A percentile compares a stretch with the other conserved stretches of the same genome.
Conservation (phyloP, 306 rosid species). For the Leucaena leucocephala region DNA sequence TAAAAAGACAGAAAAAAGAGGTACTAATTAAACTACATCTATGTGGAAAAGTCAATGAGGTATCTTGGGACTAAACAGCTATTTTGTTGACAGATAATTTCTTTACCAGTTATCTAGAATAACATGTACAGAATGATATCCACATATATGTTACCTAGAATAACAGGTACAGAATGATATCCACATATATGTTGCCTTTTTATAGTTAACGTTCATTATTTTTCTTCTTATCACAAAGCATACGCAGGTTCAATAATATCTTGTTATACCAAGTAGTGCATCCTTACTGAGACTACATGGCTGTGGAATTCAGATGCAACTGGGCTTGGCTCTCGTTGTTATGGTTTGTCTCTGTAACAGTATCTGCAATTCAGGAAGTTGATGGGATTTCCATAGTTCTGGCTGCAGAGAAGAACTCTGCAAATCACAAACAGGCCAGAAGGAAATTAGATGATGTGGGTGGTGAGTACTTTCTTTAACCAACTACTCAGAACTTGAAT, state of each 20-base stretch:
- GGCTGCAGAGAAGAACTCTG: conserved; percentile 23
- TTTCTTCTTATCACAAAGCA: conserved; percentile 11
- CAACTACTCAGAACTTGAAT: background rate
- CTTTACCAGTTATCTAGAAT: background rate
- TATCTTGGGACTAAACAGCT: background rate
- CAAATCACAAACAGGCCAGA: conserved; percentile 24
- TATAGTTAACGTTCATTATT: background rate
- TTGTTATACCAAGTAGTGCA: background rate
- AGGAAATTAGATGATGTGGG: conserved; percentile 34
- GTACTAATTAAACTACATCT: too few species aligned
- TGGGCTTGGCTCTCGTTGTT: conserved; percentile 31
- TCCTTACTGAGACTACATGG: conserved; percentile 18
- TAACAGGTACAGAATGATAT: background rate
- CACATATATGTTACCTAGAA: background rate
- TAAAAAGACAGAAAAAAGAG: too few species aligned
- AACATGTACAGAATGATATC: background rate
- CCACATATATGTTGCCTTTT: background rate
- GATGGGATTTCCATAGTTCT: conserved; percentile 19
- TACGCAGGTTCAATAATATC: background rate
- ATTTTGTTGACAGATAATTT: background rate
- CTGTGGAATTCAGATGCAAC: conserved; percentile 10
- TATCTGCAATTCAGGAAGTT: background rate
- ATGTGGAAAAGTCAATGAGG: background rate
- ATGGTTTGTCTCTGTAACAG: conserved; percentile 12
- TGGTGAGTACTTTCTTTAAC: conserved; percentile 17